A percentile compares a stretch with the other conserved stretches of the same genome.
Conservation (phyloP, 1,139 yeast genomes). For the Hyphopichia buzzinii region DNA sequence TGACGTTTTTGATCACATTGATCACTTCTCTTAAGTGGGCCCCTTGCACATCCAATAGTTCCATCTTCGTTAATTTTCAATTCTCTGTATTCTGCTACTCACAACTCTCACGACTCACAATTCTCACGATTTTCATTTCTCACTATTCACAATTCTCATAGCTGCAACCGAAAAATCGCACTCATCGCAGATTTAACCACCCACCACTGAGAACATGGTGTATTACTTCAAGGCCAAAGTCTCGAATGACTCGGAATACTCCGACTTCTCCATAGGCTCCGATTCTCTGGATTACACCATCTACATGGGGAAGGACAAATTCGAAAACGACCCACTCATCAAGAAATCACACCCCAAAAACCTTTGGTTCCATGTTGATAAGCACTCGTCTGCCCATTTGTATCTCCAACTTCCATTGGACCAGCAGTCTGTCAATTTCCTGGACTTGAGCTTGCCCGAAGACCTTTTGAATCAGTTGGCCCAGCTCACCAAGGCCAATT, state of each 20-base stretch:
- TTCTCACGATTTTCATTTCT: too few species aligned
- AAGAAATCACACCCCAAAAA: constrained; percentile 68
- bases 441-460: constrained; percentile 44
- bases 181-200: too few species aligned
- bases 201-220: too few species aligned
- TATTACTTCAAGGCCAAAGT: constrained; percentile 49
- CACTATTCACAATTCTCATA: too few species aligned
- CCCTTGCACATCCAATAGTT: too few species aligned
- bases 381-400: constrained; percentile 78
- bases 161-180: neutral
- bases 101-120: too few species aligned
- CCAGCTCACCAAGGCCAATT: constrained; percentile 77
- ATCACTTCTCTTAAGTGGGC: too few species aligned
- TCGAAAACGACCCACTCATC: constrained; percentile 73
- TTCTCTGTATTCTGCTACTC: too few species aligned
- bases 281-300: constrained; percentile 26
- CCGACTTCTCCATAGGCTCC: constrained; percentile 11
- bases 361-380: constrained; percentile 85
- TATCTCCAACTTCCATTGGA: constrained; percentile 59
- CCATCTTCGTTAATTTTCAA: too few species aligned
- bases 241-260: constrained; percentile 9
- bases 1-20: too few species aligned
- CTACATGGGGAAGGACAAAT: constrained; percentile 76
- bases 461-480: constrained; percentile 60
- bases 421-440: constrained; percentile 34